Percentiles rank a stretch among this genome's conserved stretches.
Evolutionary conservation across 306 rosid species (phyloP).

Genomic region (Calophaca sinica): DNA sequence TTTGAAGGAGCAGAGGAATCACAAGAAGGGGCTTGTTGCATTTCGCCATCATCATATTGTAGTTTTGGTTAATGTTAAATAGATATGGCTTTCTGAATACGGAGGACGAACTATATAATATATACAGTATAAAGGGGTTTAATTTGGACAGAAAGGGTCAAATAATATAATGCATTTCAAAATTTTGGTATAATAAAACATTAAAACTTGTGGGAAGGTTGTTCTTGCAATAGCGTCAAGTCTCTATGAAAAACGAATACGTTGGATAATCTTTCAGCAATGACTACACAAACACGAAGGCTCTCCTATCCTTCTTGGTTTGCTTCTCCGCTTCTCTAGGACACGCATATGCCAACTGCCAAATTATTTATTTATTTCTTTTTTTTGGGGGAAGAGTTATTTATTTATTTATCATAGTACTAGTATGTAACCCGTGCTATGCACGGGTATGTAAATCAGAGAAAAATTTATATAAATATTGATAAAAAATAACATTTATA

Average conservation of each 20-base stretch:
- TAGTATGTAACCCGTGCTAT: too few species aligned
- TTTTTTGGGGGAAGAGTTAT: too few species aligned
- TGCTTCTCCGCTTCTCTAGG: conserved; percentile 26
- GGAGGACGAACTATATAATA: not conserved
- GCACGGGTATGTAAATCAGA: too few species aligned
- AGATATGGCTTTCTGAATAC: conserved; percentile 3
- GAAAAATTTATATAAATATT: too few species aligned
- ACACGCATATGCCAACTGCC: conserved; percentile 5
- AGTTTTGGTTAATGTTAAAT: not conserved
- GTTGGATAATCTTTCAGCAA: conserved; percentile 43
- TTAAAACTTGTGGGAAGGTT: not conserved
- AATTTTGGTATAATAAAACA: not conserved
- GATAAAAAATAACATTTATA: too few species aligned
- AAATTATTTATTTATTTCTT: not conserved
- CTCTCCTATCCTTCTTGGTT: not conserved
- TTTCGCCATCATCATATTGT: conserved; percentile 10
- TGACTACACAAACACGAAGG: conserved; percentile 34
- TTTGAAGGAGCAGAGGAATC: conserved; percentile 38
- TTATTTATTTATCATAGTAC: not conserved
- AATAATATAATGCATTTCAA: not conserved
- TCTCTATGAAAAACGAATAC: not conserved
- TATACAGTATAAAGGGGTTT: not conserved
- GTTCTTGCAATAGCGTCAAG: not conserved
- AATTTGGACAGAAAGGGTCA: not conserved
- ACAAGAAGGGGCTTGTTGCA: not conserved